phyloP scores from a whole-genome alignment of 305 asterid genomes.

The Galium porrigens region DNA sequence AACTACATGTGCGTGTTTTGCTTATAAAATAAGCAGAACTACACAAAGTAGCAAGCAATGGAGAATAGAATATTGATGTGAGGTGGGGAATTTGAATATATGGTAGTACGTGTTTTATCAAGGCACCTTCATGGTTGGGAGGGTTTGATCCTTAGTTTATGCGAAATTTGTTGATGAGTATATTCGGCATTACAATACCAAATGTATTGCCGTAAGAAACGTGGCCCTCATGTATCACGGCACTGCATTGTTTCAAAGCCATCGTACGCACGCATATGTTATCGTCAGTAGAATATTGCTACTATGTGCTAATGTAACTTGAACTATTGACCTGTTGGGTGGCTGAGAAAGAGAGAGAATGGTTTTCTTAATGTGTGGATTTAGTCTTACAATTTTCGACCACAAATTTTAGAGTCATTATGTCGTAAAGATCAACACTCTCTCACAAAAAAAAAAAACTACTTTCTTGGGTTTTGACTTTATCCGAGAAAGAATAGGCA shows the following conservation, averaged over 20 bases:
- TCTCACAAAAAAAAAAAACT: too few relatives aligned
- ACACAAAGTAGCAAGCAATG: background rate
- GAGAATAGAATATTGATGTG: background rate
- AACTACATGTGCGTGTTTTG: background rate
- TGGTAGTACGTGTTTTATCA: conserved; percentile 1
- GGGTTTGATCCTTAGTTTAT: background rate
- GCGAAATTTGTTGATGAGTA: background rate
- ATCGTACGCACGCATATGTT: background rate
- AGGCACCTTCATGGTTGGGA: background rate
- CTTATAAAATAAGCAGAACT: background rate
- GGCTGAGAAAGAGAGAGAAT: background rate
- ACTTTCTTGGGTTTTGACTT: background rate
- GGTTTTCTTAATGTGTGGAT: background rate
- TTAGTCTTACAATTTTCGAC: background rate
- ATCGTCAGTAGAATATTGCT: background rate
- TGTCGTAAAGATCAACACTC: too few relatives aligned
- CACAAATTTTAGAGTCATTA: background rate
- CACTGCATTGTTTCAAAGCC: background rate
- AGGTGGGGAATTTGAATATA: background rate
- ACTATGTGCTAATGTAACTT: background rate
- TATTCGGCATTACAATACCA: background rate
- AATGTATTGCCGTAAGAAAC: background rate
- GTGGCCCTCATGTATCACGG: background rate
- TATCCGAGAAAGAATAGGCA: background rate
- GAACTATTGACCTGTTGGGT: background rate